Base-by-base conservation (phyloP, 1,284 basidiomycete genomes). In the Acaromyces ingoldii region DNA sequence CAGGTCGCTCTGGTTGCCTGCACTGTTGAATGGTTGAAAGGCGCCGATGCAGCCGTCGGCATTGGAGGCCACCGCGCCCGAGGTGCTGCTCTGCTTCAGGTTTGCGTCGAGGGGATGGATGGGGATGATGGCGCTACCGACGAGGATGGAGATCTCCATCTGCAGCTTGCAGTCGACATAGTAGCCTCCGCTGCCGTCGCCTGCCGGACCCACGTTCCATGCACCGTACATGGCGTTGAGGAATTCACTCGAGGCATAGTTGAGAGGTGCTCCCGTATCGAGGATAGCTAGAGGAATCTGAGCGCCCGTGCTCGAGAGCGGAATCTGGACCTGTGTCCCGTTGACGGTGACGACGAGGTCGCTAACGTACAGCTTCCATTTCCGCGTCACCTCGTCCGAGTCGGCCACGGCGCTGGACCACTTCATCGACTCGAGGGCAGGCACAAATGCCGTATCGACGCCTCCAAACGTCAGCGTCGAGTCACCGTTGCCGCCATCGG, bases 141-240 rank as follows among this genome's bases (percentile, higher is more conserved):
- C 48, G 13, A 24, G 51, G 33, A 70, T 36, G 7, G 65, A 60
- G 52, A 69, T 58, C 51, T 71, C 63, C 33, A 69, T n/a, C 41
- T 58, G 58, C 17, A 65, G 53, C 25, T 55, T 45, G 42, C 68
- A 71, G 6, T 67, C 64, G 2, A 70, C 56, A 42, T 71, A 71
- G 55, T 67, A 70, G 26, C 61, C 63, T 2, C 65, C 60, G 31
- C 25, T 46, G 19, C 53, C 52, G 30, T 70, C 60, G 4, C 55
- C 50, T 11, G 58, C 57, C 4, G 66, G 68, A 21, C 64, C 62
- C 38, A 70, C 60, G 26, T 65, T 65, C 43, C 53, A 68, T 17
- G 67, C 67, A 25, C 68, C 67, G 45, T 71, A 71, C 21, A 71
- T 37, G 15, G 62, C 65, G 31, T 71, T 66, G 34, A 71, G 57